Conservation (phyloP, 169 alveolate species). For the Plasmodium yoelii region DNA sequence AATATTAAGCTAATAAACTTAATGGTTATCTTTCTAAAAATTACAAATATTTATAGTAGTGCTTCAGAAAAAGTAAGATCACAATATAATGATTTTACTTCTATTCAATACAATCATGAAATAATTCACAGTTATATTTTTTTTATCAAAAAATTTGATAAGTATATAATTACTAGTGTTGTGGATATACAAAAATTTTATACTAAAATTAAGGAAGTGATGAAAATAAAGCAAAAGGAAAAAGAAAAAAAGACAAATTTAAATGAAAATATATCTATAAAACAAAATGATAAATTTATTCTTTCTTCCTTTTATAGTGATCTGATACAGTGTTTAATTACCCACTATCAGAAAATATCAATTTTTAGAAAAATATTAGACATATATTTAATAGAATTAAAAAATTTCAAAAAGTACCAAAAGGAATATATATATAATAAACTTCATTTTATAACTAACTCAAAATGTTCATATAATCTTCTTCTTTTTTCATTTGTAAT, state of each 20-base stretch:
- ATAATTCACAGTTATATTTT: conserved; percentile 22
- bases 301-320: conserved; percentile 5
- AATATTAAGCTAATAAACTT: conserved; percentile 24
- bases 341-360: conserved; percentile 24
- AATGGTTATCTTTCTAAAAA: conserved; percentile 39
- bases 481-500: conserved; percentile 40
- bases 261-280: not conserved
- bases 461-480: conserved; percentile 59
- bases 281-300: not conserved
- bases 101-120: conserved; percentile 31
- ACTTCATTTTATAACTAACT: conserved; percentile 16
- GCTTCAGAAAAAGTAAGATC: conserved; percentile 19
- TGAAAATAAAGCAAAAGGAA: conserved; percentile 4
- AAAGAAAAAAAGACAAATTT: conserved; percentile 1
- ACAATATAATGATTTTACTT: conserved; percentile 24
- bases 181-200: conserved; percentile 34
- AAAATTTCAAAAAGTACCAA: conserved; percentile 43
- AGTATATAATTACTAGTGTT: conserved; percentile 25
- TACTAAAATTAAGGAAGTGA: conserved; percentile 29
- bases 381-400: conserved; percentile 58
- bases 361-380: conserved; percentile 56
- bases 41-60: conserved; percentile 45
- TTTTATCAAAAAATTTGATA: conserved; percentile 38
- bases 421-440: conserved; percentile 31
- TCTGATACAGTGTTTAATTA: conserved; percentile 14